A percentile compares a stretch with the other conserved stretches of the same genome.
Evolutionary conservation across 1,139 yeast species (phyloP).

Genomic region (Taiozyma sp.): DNA sequence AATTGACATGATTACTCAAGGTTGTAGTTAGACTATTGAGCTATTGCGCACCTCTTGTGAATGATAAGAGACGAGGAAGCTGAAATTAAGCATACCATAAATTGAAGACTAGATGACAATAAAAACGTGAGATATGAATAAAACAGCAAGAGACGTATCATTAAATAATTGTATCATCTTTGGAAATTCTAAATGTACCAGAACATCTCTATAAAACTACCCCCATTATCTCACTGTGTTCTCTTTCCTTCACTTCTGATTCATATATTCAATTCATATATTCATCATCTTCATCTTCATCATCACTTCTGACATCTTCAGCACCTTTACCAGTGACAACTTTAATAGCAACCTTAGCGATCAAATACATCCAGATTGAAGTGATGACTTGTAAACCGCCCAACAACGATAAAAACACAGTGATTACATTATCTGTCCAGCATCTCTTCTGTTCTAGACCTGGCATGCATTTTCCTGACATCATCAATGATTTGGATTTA

Average conservation of each 20-base stretch:
- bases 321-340: conserved; percentile 70
- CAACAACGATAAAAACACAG: conserved; percentile 51
- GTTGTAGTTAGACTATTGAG: too few species aligned
- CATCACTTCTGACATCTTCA: conserved; percentile 84
- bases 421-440: conserved; percentile 50
- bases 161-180: neutral
- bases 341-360: conserved; percentile 61
- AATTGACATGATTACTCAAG: too few species aligned
- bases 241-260: neutral
- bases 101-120: neutral
- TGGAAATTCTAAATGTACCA: neutral
- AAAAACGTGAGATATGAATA: neutral
- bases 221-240: neutral
- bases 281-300: conserved; percentile 41
- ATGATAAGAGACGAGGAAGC: neutral
- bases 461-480: conserved; percentile 18
- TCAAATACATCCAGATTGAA: conserved; percentile 71
- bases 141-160: neutral
- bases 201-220: neutral
- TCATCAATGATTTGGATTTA: conserved; percentile 21
- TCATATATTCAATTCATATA: too few species aligned
- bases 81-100: neutral
- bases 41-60: too few species aligned
- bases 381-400: conserved; percentile 65
- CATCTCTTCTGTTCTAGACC: conserved; percentile 39